Evolutionary conservation across 2,329 filamentous ascomycete species (phyloP).

Genomic region (Colletotrichum lini): DNA sequence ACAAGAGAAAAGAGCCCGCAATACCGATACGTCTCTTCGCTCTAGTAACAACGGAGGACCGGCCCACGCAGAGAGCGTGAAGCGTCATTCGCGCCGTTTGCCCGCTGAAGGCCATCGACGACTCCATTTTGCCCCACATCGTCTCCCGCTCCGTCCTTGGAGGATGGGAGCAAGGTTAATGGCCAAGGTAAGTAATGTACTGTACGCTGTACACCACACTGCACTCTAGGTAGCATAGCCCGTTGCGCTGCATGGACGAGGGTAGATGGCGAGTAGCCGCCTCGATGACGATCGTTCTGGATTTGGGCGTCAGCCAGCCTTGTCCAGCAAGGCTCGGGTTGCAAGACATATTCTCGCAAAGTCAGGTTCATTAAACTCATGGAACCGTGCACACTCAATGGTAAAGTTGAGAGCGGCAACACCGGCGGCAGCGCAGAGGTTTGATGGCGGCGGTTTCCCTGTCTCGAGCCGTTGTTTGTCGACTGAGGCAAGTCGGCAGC

Average conservation of each 20-base stretch:
- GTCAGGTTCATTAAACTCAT: conserved; percentile 10
- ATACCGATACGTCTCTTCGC: no score
- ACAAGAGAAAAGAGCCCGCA: not conserved
- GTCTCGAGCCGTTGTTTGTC: conserved; percentile 12
- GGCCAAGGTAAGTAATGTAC: no score
- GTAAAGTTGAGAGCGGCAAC: not conserved
- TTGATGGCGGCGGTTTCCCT: not conserved
- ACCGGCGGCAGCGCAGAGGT: not conserved
- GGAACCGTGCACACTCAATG: conserved; percentile 3
- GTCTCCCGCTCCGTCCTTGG: conserved; percentile 29
- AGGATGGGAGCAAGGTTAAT: conserved; percentile 17
- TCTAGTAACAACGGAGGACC: conserved; percentile 4
- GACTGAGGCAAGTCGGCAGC: not conserved
- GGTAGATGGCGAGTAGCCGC: conserved; percentile 16
- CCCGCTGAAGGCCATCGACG: conserved; percentile 28
- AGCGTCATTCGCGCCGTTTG: conserved; percentile 27
- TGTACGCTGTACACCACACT: no score
- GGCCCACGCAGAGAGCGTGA: conserved; percentile 13
- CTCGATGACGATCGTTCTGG: conserved; percentile 30
- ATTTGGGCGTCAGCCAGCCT: conserved; percentile 24
- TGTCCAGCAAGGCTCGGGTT: conserved; percentile 10
- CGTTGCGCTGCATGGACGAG: conserved; percentile 13
- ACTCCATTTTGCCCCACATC: conserved; percentile 26
- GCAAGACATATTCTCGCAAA: not conserved
- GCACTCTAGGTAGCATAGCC: not conserved